Evolutionary conservation across 352 stramenopile species (phyloP), one percentile per base, ranked within the genome.

Genomic region (Pythium scleroteichum): DNA sequence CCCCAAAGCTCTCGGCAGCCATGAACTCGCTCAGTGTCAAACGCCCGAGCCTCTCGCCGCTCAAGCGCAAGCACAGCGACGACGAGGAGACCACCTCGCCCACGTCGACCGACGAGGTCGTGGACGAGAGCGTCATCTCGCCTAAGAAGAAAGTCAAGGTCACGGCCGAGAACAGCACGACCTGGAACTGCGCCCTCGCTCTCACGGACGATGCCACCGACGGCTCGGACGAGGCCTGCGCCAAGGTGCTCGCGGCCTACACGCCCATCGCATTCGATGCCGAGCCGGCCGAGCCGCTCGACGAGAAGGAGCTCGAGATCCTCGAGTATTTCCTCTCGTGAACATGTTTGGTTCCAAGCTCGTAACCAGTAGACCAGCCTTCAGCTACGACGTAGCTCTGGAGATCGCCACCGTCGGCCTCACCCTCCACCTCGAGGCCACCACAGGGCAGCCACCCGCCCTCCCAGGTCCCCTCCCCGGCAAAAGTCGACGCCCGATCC

Each of bases 41-140:
- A 62, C 74, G 74, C 17, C 74, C 72, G 20, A 69, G 39, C 47
- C 33, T 86, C 22, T 68, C 73, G 32, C 67, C 68, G 42, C 59
- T 71, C 47, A 86, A 86, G 72, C 77, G 77, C 64, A 84, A 83
- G 62, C 58, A 74, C 20, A 79, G 69, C 61, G 26, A 58, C 23
- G 44, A 49, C 33, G 59, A 68, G 10, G 59, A 66, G 33, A 55
- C 53, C 3, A 24, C 50, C 0, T 66, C 59, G 49, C 59, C 59
- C 27, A 66, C 50, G 2, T 59, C 59, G 27, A 50, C 50, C 12
- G 59, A 55, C 17, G 59, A 51, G 16, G 2, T 66, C 4, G 38
- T 32, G 2, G 59, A 66, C 3, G 38, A 63, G 46, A 41, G 45
- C 24, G 59, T 66, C 16, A 50, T 54, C 20, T 66, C 59, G 40